Evolutionary conservation across 805 yeast species (phyloP).

Genomic region (Metschnikowia gelsemii): DNA sequence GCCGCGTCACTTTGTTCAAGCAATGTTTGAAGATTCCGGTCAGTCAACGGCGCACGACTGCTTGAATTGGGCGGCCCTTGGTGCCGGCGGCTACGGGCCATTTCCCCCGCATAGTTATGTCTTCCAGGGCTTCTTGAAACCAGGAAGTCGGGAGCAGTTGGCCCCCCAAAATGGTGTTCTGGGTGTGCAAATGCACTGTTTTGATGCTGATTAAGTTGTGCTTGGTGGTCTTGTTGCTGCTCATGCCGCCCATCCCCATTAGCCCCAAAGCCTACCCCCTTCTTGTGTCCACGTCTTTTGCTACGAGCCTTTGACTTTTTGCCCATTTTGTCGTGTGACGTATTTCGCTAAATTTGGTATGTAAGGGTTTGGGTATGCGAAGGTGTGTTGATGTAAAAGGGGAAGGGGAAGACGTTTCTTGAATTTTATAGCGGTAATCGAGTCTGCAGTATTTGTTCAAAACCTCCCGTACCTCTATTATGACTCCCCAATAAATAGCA

Average conservation of each 20-base stretch:
- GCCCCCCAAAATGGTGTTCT: not conserved
- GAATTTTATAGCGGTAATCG: too few species aligned
- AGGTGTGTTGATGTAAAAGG: too few species aligned
- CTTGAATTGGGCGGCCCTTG: too few species aligned
- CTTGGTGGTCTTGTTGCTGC: not conserved
- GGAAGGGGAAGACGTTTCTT: too few species aligned
- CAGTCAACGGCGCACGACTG: constrained; percentile 34
- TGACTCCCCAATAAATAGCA: too few species aligned
- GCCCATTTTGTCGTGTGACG: not conserved
- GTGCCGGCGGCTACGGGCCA: constrained; percentile 1
- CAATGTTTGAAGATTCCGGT: constrained; percentile 36
- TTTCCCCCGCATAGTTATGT: constrained; percentile 3
- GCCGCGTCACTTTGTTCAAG: constrained; percentile 17
- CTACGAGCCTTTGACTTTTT: constrained; percentile 14
- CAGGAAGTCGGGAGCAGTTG: not conserved
- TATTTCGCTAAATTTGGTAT: too few species aligned
- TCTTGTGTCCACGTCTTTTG: constrained; percentile 13
- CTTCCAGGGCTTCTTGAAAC: not conserved
- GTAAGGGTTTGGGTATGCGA: too few species aligned
- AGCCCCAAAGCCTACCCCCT: not conserved
- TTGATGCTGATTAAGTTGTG: not conserved
- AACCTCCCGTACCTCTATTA: too few species aligned
- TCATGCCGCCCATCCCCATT: not conserved
- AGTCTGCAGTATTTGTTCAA: too few species aligned
- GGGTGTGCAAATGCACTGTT: not conserved